These are phyloP conservation scores for Quercus lobata DNA, from an alignment of 331 rosid species.

Conservation along the genomic window DNA sequence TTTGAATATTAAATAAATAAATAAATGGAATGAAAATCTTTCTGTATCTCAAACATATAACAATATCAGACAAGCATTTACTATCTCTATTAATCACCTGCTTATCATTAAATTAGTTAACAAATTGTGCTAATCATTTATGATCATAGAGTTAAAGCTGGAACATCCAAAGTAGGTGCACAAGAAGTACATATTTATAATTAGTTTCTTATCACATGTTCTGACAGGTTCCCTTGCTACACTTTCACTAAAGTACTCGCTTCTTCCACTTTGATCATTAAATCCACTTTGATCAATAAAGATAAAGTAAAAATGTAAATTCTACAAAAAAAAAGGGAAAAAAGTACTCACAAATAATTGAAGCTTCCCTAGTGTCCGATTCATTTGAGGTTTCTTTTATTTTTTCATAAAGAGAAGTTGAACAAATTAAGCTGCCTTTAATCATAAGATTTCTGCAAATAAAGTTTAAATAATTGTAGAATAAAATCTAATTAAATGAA, in stretches of 20 bases:
- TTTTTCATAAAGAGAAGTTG: too few relatives aligned
- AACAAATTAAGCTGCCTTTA: too few relatives aligned
- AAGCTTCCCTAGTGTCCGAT: too few relatives aligned
- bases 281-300: constrained; percentile 10
- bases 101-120: constrained; percentile 34
- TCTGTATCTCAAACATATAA: constrained; percentile 7
- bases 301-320: constrained; percentile 20
- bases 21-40: constrained; percentile 10
- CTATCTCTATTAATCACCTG: constrained; percentile 26
- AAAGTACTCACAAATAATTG: too few relatives aligned
- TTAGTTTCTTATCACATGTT: constrained; percentile 44
- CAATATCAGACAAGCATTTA: background rate
- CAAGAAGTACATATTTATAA: constrained; percentile 22
- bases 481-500: too few relatives aligned
- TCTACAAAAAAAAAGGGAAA: too few relatives aligned
- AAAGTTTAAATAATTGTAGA: too few relatives aligned
- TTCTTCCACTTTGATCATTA: constrained; percentile 13
- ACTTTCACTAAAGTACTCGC: constrained; percentile 3
- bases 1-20: too few relatives aligned
- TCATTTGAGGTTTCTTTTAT: too few relatives aligned
- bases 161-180: constrained; percentile 5
- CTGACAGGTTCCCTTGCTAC: constrained; percentile 28
- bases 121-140: background rate
- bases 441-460: too few relatives aligned
- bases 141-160: constrained; percentile 24